phyloP scores from a whole-genome alignment of 805 yeast genomes.

The Schwanniomyces polymorphus region DNA sequence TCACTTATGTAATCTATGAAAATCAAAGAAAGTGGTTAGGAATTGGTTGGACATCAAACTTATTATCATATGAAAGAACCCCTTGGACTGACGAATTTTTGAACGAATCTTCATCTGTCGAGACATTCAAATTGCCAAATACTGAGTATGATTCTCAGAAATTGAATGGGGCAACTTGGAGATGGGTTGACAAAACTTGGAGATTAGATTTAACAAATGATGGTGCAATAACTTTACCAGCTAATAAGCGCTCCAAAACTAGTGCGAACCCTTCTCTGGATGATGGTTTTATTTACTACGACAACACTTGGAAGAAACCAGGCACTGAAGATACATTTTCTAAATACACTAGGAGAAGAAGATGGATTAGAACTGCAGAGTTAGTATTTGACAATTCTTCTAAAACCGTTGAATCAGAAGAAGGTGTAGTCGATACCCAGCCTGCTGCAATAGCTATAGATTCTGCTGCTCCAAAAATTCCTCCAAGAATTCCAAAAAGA shows the following conservation, averaged over 20 bases:
- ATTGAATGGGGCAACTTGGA: constrained; percentile 78
- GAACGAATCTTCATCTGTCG: constrained; percentile 80
- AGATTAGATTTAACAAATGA: constrained; percentile 84
- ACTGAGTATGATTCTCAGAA: constrained; percentile 42
- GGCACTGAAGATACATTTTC: constrained; percentile 84
- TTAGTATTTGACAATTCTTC: constrained; percentile 42
- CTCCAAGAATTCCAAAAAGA: constrained; percentile 21
- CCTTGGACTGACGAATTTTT: constrained; percentile 97
- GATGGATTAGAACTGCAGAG: constrained; percentile 96
- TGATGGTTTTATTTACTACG: constrained; percentile 87
- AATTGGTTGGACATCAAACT: constrained; percentile 94
- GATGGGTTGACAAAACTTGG: constrained; percentile 96
- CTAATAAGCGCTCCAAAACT: constrained; percentile 53
- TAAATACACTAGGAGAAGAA: constrained; percentile 88
- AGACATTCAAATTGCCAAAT: constrained; percentile 77
- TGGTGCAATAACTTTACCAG: constrained; percentile 74
- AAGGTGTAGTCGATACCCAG: neutral
- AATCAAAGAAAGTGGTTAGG: constrained; percentile 98
- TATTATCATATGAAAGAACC: constrained; percentile 88
- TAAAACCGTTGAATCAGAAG: neutral
- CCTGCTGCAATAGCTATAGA: neutral
- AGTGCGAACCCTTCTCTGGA: constrained; percentile 72
- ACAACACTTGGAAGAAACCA: constrained; percentile 93
- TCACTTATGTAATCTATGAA: constrained; percentile 90
- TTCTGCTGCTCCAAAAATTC: neutral